Evolutionary conservation across 495 filamentous ascomycete genomes (phyloP).

Genomic region (Pseudomonodictys pantanalensis): DNA sequence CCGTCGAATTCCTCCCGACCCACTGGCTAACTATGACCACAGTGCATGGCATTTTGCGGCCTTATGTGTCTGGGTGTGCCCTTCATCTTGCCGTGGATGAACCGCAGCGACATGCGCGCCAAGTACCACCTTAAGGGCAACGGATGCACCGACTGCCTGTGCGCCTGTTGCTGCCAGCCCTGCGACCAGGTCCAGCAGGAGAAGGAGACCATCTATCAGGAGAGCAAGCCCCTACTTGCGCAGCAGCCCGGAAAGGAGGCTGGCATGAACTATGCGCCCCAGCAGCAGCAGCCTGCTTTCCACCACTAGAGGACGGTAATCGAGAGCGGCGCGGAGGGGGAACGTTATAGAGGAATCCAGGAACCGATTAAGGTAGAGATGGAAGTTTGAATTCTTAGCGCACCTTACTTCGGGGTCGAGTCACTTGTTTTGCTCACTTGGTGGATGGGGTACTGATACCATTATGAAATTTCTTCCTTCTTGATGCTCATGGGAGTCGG

Average conservation of each 20-base stretch:
- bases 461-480: too few relatives aligned
- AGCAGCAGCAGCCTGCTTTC: neutral
- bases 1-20: neutral
- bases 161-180: conserved; percentile 50
- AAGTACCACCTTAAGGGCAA: conserved; percentile 55
- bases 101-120: conserved; percentile 54
- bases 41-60: conserved; percentile 31
- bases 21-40: neutral
- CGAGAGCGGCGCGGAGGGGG: neutral
- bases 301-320: neutral
- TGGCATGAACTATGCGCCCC: conserved; percentile 13
- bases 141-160: conserved; percentile 50
- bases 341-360: neutral
- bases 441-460: too few relatives aligned
- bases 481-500: too few relatives aligned
- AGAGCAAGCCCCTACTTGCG: conserved; percentile 13
- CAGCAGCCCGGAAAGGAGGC: conserved; percentile 16
- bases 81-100: conserved; percentile 50
- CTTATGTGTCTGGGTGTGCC: conserved; percentile 38
- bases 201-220: conserved; percentile 46
- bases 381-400: neutral
- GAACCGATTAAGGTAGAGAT: neutral
- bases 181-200: conserved; percentile 56
- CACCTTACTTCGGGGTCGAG: neutral
- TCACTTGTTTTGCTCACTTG: too few relatives aligned